Base-by-base conservation (phyloP, 768 basidiomycete genomes). In the Phylloporus sp. region DNA sequence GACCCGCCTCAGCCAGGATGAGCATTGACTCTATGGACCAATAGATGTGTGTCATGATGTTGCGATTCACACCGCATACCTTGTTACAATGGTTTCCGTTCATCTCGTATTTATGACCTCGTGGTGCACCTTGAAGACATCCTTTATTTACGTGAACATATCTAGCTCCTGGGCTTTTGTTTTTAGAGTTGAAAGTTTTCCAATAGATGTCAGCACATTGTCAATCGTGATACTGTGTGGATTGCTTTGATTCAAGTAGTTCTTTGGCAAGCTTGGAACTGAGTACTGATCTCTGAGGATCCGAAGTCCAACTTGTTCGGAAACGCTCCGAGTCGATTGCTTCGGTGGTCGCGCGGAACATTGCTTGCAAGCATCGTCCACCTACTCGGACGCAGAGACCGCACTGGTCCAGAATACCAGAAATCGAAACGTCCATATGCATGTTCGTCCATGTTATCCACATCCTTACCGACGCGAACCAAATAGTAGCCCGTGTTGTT, bases 211-310 rank as follows among this genome's bases (percentile, higher is more conserved):
- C 21, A 22, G 4, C 8, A 46, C 37, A 28, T 18, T 9, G n/a
- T 21, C 13, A 9, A 29, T 20, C 5, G 22, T 11, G 21, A 22
- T 8, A 14, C 20, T 8, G 17, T n/a, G n/a, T n/a, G n/a, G n/a
- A n/a, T n/a, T n/a, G n/a, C n/a, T n/a, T n/a, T n/a, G n/a, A n/a
- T n/a, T n/a, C n/a, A n/a, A n/a, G n/a, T n/a, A n/a, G n/a, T n/a
- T n/a, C n/a, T n/a, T n/a, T n/a, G 31, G 69, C 69, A 18, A 91
- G 69, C 59, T n/a, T n/a, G n/a, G n/a, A n/a, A n/a, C n/a, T n/a
- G n/a, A n/a, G n/a, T n/a, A n/a, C n/a, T 92, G 90, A 58, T 86
- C 84, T 48, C 81, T 73, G 49, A 90, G 74, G 6, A 88, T 84
- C n/a, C n/a, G n/a, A n/a, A n/a, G n/a, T n/a, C n/a, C n/a, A n/a